phyloP scores from a whole-genome alignment of 148 eudicot species.

The Rhododendron ovatum region DNA sequence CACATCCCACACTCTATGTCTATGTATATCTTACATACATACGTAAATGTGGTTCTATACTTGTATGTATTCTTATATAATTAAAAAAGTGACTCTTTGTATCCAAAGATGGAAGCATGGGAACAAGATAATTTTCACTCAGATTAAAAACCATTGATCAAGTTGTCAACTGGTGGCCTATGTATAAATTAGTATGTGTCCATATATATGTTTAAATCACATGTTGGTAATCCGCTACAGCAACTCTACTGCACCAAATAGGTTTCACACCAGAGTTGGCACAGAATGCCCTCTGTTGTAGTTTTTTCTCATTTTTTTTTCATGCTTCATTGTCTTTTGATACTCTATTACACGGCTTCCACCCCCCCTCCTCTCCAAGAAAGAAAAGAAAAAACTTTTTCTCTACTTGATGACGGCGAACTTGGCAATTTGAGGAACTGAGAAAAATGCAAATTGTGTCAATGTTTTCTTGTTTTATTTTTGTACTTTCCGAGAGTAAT shows the following conservation, averaged over 20 bases:
- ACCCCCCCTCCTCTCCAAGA: background rate
- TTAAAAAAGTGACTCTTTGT: background rate
- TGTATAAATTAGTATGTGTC: background rate
- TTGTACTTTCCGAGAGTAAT: background rate
- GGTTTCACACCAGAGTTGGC: background rate
- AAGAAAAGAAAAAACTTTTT: background rate
- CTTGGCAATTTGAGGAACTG: background rate
- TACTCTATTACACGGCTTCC: background rate
- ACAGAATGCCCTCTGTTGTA: background rate
- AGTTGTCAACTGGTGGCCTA: background rate
- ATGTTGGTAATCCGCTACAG: background rate
- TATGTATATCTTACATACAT: background rate
- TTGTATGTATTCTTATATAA: background rate
- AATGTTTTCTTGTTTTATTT: background rate
- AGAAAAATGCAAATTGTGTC: background rate
- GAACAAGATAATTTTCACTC: background rate
- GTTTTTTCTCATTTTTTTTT: background rate
- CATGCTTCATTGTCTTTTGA: background rate
- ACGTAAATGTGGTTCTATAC: background rate
- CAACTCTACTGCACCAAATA: background rate
- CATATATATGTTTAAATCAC: background rate
- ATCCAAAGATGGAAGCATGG: background rate
- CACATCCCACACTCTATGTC: background rate
- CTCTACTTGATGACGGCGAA: background rate
- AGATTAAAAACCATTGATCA: background rate